Evolutionary conservation across 805 yeast species (phyloP).

Genomic region (Candida easanensis): DNA sequence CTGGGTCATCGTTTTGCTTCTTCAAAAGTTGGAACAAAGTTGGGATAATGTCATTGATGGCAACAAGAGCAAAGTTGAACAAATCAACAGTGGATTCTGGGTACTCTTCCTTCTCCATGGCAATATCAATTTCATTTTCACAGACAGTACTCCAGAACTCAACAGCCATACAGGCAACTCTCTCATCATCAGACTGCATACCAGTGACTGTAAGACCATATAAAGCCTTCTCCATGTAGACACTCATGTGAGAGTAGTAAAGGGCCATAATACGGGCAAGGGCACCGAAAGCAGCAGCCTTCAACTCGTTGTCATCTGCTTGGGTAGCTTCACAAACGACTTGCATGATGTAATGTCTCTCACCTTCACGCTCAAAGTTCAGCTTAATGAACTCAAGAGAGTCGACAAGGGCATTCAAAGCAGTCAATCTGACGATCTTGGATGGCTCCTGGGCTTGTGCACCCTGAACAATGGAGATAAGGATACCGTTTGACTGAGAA

Average conservation of each 20-base stretch:
- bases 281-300: slow-evolving; percentile 95
- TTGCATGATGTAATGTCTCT: slow-evolving; percentile 96
- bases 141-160: slow-evolving; percentile 99
- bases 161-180: slow-evolving; percentile 96
- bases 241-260: slow-evolving; percentile 85
- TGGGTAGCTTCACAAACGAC: slow-evolving; percentile 99
- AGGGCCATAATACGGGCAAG: slow-evolving; percentile 86
- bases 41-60: slow-evolving; percentile 83
- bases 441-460: slow-evolving; percentile 83
- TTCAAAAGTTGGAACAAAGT: slow-evolving; percentile 76
- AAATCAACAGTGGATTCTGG: slow-evolving; percentile 50
- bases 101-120: slow-evolving; percentile 61
- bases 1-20: slow-evolving; percentile 88
- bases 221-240: slow-evolving; percentile 96
- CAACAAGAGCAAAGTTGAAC: slow-evolving; percentile 82
- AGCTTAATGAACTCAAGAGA: slow-evolving; percentile 85
- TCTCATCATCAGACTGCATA: slow-evolving; percentile 79
- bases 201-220: slow-evolving; percentile 88
- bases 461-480: slow-evolving; percentile 96
- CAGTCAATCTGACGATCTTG: slow-evolving; percentile 76
- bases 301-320: slow-evolving; percentile 74
- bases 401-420: slow-evolving; percentile 86
- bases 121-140: slow-evolving; percentile 89
- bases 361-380: slow-evolving; percentile 91
- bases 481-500: slow-evolving; percentile 84